Conservation (phyloP, 345 rosid genomes). For the Cardamine resedifolia region DNA sequence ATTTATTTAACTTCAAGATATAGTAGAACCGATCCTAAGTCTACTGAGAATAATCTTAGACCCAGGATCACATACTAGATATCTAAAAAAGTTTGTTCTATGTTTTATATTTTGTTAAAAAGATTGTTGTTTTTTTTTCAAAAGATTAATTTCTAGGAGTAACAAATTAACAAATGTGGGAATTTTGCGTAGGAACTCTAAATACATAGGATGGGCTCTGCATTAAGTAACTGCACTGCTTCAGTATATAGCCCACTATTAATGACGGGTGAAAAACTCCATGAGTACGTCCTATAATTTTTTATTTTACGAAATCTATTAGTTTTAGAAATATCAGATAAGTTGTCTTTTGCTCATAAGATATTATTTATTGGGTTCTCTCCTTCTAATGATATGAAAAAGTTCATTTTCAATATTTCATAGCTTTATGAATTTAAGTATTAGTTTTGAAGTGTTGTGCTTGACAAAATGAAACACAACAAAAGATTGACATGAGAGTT, state of each 20-base stretch:
- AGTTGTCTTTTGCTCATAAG: constrained; percentile 23
- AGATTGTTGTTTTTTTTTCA: neutral
- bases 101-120: neutral
- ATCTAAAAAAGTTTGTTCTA: neutral
- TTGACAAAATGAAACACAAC: constrained; percentile 38
- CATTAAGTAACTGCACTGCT: constrained; percentile 6
- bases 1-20: neutral
- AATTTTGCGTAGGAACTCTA: neutral
- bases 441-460: constrained; percentile 21
- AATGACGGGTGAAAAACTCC: constrained; percentile 1
- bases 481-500: constrained; percentile 34
- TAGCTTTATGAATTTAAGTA: constrained; percentile 36
- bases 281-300: neutral
- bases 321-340: constrained; percentile 13
- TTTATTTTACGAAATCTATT: neutral
- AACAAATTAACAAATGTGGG: neutral
- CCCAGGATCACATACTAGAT: neutral
- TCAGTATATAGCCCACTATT: neutral
- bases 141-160: neutral
- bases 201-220: constrained; percentile 1
- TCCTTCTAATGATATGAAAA: constrained; percentile 29
- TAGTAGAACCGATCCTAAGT: constrained; percentile 15
- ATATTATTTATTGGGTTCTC: constrained; percentile 21
- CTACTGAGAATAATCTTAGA: constrained; percentile 2
- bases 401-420: neutral